These are phyloP conservation scores for Garcia nutans DNA, from an alignment of 345 rosid species.

Conservation along the genomic window DNA sequence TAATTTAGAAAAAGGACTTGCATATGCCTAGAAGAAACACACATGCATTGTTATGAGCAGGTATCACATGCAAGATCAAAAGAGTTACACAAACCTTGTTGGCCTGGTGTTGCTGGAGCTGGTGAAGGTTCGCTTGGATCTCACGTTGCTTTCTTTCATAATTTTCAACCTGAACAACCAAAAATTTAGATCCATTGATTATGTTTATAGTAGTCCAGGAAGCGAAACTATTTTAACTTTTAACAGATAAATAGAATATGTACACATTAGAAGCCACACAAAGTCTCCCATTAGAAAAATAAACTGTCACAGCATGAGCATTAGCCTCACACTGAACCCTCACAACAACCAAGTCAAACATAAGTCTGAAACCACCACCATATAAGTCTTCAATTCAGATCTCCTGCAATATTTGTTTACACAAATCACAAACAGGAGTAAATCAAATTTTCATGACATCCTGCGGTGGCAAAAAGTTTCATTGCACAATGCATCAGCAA, in stretches of 20 bases:
- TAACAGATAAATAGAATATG: neutral
- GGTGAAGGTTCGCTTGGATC: constrained; percentile 40
- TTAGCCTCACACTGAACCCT: neutral
- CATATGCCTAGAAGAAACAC: neutral
- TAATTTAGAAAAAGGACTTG: neutral
- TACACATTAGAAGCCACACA: neutral
- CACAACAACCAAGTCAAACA: neutral
- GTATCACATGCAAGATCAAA: constrained; percentile 8
- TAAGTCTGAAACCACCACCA: neutral
- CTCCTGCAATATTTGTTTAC: neutral
- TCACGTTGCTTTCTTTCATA: constrained; percentile 43
- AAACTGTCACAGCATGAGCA: neutral
- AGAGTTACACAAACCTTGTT: constrained; percentile 60
- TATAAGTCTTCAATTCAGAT: neutral
- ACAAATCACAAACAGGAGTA: neutral
- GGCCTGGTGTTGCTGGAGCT: constrained; percentile 54
- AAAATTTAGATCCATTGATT: neutral
- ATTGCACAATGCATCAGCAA: neutral
- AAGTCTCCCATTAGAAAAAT: neutral
- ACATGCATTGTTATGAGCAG: neutral
- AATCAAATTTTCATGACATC: neutral
- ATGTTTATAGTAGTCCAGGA: neutral
- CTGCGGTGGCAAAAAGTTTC: neutral
- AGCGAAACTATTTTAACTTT: neutral
- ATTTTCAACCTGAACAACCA: constrained; percentile 50